Percentiles rank a stretch among this genome's conserved stretches.
Conservation (phyloP, 805 yeast genomes). For the Sugiyamaella valdiviana region DNA sequence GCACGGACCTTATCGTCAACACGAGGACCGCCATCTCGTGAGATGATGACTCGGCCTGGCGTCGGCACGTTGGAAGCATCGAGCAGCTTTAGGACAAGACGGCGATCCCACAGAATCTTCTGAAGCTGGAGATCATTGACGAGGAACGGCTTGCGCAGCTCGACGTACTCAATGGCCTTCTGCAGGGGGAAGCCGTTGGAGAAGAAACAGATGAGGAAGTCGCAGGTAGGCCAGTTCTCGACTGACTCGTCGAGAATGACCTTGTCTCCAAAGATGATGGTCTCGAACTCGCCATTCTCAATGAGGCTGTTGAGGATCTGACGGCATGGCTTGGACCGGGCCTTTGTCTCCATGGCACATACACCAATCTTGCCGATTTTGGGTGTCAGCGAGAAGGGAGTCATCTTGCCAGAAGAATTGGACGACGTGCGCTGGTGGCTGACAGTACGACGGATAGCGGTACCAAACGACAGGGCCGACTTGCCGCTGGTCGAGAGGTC, state of each 20-base stretch:
- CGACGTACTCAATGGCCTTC: constrained; percentile 86
- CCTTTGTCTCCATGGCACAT: constrained; percentile 98
- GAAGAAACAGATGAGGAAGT: constrained; percentile 85
- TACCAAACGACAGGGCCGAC: background rate
- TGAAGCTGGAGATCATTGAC: constrained; percentile 89
- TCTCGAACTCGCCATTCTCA: constrained; percentile 92
- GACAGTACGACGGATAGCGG: constrained; percentile 2
- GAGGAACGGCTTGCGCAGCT: constrained; percentile 80
- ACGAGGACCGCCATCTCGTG: constrained; percentile 95
- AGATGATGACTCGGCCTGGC: constrained; percentile 79
- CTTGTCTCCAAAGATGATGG: constrained; percentile 95
- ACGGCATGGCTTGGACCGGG: constrained; percentile 90
- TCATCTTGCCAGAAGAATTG: constrained; percentile 2
- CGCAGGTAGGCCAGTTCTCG: constrained; percentile 99
- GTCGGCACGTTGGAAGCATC: constrained; percentile 84
- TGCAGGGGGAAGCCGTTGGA: constrained; percentile 95
- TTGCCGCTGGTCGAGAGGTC: background rate
- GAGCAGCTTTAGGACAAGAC: constrained; percentile 73
- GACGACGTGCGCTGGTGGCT: constrained; percentile 5
- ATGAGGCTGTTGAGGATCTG: constrained; percentile 81
- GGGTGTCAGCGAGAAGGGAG: constrained; percentile 10
- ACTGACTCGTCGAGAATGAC: constrained; percentile 87
- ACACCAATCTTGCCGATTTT: constrained; percentile 89
- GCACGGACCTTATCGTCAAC: constrained; percentile 61
- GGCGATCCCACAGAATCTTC: constrained; percentile 94